Percentiles rank a stretch among this genome's conserved stretches.
phyloP scores from a whole-genome alignment of 495 filamentous ascomycete genomes.

The Penicillium canariense region DNA sequence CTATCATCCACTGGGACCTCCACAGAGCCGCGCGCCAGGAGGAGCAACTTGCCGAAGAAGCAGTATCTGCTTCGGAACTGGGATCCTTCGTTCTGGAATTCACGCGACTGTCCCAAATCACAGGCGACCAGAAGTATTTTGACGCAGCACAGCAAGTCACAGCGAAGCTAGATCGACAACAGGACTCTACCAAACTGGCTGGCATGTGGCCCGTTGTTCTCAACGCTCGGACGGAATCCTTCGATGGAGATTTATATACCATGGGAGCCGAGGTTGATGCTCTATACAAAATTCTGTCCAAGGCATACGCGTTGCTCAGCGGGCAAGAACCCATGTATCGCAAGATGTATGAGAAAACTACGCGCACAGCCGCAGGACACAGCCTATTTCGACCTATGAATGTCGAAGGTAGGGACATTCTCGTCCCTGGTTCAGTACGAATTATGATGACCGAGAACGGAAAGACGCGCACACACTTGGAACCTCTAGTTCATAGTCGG shows the following conservation, averaged over 20 bases:
- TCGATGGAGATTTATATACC: conserved; percentile 19
- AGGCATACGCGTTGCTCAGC: conserved; percentile 37
- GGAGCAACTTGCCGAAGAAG: conserved; percentile 23
- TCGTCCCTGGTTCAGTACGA: conserved; percentile 35
- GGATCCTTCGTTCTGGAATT: conserved; percentile 84
- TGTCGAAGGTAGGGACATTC: conserved; percentile 36
- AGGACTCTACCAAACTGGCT: conserved; percentile 53
- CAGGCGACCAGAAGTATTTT: conserved; percentile 76
- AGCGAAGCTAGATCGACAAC: conserved; percentile 66
- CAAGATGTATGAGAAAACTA: conserved; percentile 39
- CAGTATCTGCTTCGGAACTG: conserved; percentile 64
- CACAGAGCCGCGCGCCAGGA: conserved; percentile 22
- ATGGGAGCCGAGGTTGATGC: conserved; percentile 34
- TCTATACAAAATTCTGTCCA: conserved; percentile 34
- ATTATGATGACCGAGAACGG: conserved; percentile 12
- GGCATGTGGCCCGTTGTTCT: conserved; percentile 36
- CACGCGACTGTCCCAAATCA: conserved; percentile 83
- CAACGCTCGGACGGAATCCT: conserved; percentile 20
- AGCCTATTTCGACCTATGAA: conserved; percentile 48
- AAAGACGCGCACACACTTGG: conserved; percentile 21
- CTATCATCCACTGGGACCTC: conserved; percentile 32
- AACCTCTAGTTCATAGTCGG: conserved; percentile 53
- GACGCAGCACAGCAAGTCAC: conserved; percentile 85
- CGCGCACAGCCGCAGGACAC: conserved; percentile 32
- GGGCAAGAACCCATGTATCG: conserved; percentile 36